Evolutionary conservation across 2,329 filamentous ascomycete genomes (phyloP).

Genomic region (Fusarium solani-melongenae): DNA sequence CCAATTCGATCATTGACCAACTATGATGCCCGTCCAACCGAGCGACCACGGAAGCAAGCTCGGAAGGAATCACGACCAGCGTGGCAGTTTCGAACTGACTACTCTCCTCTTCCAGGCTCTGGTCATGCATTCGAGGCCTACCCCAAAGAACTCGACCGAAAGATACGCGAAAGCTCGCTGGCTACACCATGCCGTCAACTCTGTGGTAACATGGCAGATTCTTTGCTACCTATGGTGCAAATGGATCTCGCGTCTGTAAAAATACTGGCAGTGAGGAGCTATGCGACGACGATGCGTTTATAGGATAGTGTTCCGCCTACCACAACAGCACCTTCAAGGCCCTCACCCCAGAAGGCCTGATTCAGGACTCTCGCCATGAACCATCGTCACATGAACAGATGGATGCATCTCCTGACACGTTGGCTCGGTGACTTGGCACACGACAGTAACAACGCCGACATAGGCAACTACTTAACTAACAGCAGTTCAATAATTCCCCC

Average conservation of each 20-base stretch:
- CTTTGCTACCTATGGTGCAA: not conserved
- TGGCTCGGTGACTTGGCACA: not conserved
- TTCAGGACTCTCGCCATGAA: too few species aligned
- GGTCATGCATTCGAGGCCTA: not conserved
- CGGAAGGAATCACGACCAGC: too few species aligned
- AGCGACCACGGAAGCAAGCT: too few species aligned
- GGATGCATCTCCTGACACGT: not conserved
- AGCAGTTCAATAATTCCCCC: not conserved
- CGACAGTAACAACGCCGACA: not conserved
- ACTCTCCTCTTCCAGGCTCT: not conserved
- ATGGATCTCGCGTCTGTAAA: too few species aligned
- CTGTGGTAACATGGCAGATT: not conserved
- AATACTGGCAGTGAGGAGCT: too few species aligned
- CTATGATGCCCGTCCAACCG: too few species aligned
- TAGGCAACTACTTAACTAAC: not conserved
- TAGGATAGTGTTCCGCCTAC: too few species aligned
- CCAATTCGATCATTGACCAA: not conserved
- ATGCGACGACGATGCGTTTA: too few species aligned
- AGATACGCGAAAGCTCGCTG: not conserved
- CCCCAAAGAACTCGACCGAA: not conserved
- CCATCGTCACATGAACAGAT: not conserved
- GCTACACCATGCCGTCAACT: not conserved
- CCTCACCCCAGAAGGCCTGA: too few species aligned
- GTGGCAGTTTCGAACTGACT: too few species aligned
- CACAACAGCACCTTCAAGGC: too few species aligned